Percentiles rank a stretch among this genome's conserved stretches.
These are phyloP conservation scores for Clarireedia paspali DNA, from an alignment of 2,329 filamentous ascomycete genomes.

Conservation along the genomic window DNA sequence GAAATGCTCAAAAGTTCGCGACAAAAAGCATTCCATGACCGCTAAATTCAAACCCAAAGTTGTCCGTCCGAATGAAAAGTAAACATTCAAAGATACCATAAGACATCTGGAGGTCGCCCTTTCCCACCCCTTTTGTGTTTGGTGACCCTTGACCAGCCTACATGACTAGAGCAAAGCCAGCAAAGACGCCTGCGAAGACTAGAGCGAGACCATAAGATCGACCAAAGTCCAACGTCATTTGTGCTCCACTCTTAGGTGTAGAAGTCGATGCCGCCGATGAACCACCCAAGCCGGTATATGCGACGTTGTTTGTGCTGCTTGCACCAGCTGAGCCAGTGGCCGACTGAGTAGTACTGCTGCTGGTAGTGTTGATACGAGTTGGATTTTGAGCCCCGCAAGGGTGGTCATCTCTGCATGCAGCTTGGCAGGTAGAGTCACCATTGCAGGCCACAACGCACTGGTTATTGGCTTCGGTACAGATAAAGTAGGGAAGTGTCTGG, in stretches of 20 bases:
- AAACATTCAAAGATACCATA: neutral
- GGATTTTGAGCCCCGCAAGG: slow-evolving; percentile 67
- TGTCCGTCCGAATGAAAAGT: slow-evolving; percentile 17
- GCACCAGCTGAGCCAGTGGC: slow-evolving; percentile 34
- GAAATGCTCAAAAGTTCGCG: neutral
- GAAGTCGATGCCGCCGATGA: slow-evolving; percentile 20
- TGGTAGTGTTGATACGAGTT: slow-evolving; percentile 48
- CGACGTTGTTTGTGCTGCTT: slow-evolving; percentile 21
- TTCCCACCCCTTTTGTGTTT: neutral
- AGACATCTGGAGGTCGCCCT: neutral
- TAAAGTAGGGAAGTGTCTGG: slow-evolving; percentile 69
- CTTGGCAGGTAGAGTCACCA: slow-evolving; percentile 49
- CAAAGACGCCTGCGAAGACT: slow-evolving; percentile 46
- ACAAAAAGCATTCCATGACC: slow-evolving; percentile 1
- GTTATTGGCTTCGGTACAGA: slow-evolving; percentile 63
- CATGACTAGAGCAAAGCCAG: slow-evolving; percentile 48
- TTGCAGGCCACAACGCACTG: slow-evolving; percentile 57
- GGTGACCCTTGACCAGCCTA: slow-evolving; percentile 25
- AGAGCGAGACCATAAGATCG: slow-evolving; percentile 48
- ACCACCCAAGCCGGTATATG: slow-evolving; percentile 38
- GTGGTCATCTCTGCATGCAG: slow-evolving; percentile 54
- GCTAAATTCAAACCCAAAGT: slow-evolving; percentile 5
- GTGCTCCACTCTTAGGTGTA: slow-evolving; percentile 27
- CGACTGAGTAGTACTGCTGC: slow-evolving; percentile 33
- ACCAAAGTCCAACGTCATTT: slow-evolving; percentile 40